Conservation (phyloP, 2,329 filamentous ascomycete genomes). For the Scytalidium lignicola region DNA sequence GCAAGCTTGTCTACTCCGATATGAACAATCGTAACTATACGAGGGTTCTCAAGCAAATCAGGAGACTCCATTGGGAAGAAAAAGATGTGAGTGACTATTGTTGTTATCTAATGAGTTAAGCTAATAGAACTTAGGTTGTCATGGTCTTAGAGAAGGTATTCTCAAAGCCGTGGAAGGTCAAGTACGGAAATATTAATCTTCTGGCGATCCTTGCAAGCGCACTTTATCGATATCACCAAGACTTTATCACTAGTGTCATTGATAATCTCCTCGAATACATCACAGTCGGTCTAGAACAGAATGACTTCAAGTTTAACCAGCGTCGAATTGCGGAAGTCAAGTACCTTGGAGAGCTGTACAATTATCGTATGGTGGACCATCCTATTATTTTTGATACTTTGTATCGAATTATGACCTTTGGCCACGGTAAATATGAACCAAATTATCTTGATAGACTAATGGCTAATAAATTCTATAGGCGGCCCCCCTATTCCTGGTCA, state of each 20-base stretch:
- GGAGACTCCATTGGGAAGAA: constrained; percentile 97
- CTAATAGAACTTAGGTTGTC: constrained; percentile 18
- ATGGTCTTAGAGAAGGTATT: constrained; percentile 70
- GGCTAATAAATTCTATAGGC: constrained; percentile 36
- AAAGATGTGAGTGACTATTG: constrained; percentile 54
- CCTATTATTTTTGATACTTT: constrained; percentile 91
- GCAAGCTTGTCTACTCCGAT: constrained; percentile 88
- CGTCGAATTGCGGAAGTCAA: constrained; percentile 92
- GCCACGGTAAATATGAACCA: constrained; percentile 48
- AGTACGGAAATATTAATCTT: constrained; percentile 93
- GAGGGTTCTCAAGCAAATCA: constrained; percentile 88
- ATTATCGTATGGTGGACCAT: constrained; percentile 94
- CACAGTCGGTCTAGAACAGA: constrained; percentile 81
- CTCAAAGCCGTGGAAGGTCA: constrained; percentile 93
- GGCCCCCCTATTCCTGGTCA: constrained; percentile 77
- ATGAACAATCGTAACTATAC: constrained; percentile 92
- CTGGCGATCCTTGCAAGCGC: constrained; percentile 85
- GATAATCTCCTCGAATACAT: constrained; percentile 89
- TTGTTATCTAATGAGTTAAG: constrained; percentile 3
- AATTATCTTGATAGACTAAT: constrained; percentile 32
- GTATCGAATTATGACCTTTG: constrained; percentile 92
- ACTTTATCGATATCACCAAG: constrained; percentile 85
- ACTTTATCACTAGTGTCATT: constrained; percentile 85
- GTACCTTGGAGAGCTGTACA: constrained; percentile 93
- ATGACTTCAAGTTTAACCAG: constrained; percentile 97